Base-by-base conservation (phyloP, 768 basidiomycete species). In the Suillus decipiens region DNA sequence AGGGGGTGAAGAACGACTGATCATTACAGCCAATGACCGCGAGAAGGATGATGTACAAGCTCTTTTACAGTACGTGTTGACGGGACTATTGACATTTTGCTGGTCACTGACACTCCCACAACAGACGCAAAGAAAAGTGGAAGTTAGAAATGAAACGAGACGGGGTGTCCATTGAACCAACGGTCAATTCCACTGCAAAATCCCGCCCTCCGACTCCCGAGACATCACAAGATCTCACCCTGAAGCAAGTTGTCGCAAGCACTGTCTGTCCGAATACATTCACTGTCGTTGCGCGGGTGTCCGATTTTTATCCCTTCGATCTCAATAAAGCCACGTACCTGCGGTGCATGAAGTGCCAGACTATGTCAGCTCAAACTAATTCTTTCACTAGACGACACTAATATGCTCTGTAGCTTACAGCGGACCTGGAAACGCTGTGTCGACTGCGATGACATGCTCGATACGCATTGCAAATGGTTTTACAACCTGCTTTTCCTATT, bases 301-400 rank as follows among this genome's bases (percentile, higher is more conserved):
- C 84, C 10, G 86, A 87, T 67, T 89, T 84, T 68, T 81, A 79
- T 67, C 89, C 89, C 1, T 75, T 79, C 37, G 68, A 78, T 34
- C 67, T 89, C 34, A 66, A 73, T 33, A 79, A 87, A 17, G 84
- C 80, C 17, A 79, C 82, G 41, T 74, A 77, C 31, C 73, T 82
- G 41, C 75, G 75, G 43, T 92, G 89, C 71, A 77, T 75, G 8
- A 79, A 78, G 4, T 91, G 89, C 72, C 68, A 80, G 9, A 68
- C 75, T 59, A 73, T 78, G 89, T 89, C 64, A 68, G 81, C 71
- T 15, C 24, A 15, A 43, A 19, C 55, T 28, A 36, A 45, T 34
- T 58, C 10, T 59, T 5, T 28, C 24, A 42, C 60, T 48, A 17
- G 22, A 34, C 17, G 15, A 19, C n/a, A 33, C 19, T 50, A 34